phyloP scores from a whole-genome alignment of 805 yeast genomes.

The Clavispora fructus region DNA sequence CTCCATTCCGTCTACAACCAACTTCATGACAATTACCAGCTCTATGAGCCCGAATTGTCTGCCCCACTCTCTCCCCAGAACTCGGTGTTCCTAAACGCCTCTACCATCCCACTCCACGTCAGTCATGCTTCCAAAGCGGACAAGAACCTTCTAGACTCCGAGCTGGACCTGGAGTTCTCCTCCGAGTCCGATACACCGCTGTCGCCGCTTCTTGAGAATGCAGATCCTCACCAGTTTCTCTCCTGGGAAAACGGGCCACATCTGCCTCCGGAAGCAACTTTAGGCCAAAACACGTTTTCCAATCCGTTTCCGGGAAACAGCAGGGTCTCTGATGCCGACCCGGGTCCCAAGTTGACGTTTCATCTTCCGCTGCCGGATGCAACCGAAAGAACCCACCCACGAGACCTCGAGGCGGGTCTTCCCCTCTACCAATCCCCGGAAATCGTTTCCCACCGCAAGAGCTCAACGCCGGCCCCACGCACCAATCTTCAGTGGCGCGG shows the following conservation, averaged over 20 bases:
- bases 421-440: conserved; percentile 2
- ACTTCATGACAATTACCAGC: conserved; percentile 34
- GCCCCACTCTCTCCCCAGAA: neutral
- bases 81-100: neutral
- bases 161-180: conserved; percentile 31
- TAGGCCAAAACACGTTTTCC: neutral
- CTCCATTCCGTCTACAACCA: conserved; percentile 40
- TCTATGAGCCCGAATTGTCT: conserved; percentile 20
- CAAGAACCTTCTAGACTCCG: conserved; percentile 24
- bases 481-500: neutral
- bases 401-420: conserved; percentile 1
- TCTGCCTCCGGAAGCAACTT: neutral
- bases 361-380: neutral
- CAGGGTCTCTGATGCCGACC: neutral
- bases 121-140: conserved; percentile 1
- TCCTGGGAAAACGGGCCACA: neutral
- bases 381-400: neutral
- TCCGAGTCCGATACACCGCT: conserved; percentile 18
- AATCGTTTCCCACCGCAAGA: conserved; percentile 1
- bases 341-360: conserved; percentile 6
- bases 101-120: neutral
- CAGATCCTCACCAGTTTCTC: neutral
- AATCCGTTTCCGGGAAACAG: neutral
- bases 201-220: conserved; percentile 9
- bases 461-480: neutral